Conservation (phyloP, 2,329 filamentous ascomycete genomes). For the Zymoseptoria passerinii region DNA sequence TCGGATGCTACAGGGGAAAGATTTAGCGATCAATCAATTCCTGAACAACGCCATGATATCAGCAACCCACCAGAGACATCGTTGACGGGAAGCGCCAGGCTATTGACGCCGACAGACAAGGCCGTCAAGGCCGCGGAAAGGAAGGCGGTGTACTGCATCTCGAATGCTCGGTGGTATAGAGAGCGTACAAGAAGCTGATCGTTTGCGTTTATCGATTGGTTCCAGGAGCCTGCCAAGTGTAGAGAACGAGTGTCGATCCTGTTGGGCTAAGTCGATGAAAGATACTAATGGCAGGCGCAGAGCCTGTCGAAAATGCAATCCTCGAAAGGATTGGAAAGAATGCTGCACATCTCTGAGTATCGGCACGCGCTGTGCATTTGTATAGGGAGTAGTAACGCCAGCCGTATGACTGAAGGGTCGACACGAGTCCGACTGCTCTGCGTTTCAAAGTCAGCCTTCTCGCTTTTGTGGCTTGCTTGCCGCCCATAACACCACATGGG, state of each 20-base stretch:
- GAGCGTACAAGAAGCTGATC: neutral
- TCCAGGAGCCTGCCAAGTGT: neutral
- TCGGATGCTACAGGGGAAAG: neutral
- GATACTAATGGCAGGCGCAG: neutral
- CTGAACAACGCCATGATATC: neutral
- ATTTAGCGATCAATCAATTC: neutral
- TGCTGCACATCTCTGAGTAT: neutral
- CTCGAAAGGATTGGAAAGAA: neutral
- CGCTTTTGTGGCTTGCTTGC: neutral
- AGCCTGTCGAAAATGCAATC: neutral
- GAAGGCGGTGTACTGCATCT: conserved; percentile 12
- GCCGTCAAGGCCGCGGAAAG: conserved; percentile 14
- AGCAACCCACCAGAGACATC: neutral
- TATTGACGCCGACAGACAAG: neutral
- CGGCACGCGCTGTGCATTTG: neutral
- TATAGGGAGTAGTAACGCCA: neutral
- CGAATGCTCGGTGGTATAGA: conserved; percentile 1
- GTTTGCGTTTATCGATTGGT: neutral
- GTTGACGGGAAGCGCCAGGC: conserved; percentile 1
- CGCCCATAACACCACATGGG: neutral
- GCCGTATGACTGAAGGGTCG: neutral
- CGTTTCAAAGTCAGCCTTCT: neutral
- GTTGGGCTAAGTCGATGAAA: neutral
- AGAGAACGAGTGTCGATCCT: neutral
- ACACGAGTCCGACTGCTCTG: neutral